Evolutionary conservation across 208 protist genomes (phyloP), one percentile per base, ranked within the genome.

Genomic region (Wallacemonas sp.): DNA sequence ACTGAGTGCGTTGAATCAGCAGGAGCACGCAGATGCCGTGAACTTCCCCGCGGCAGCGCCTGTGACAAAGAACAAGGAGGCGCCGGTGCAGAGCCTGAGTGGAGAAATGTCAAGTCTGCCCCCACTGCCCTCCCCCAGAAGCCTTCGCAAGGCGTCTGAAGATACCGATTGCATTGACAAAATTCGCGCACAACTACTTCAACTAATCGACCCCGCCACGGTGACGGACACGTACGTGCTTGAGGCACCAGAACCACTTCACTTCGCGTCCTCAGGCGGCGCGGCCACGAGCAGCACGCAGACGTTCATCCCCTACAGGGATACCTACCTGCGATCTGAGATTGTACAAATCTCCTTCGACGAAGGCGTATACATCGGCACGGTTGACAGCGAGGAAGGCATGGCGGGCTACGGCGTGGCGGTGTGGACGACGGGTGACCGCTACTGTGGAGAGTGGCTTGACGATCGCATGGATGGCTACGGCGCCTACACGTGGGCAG

Each of bases 361-460:
- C 26, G 88, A 94, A 42, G 82, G 88, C 21, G 73, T 77, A 47
- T 95, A 95, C 72, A 51, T 89, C 44, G 88, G 88, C 47, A 91
- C 82, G 19, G 62, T 92, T 11, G 85, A 92, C 61, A 71, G 77
- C 24, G 73, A 86, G 28, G 89, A 84, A 1, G 61, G 68, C 30
- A 89, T 93, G 82, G 47, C 84, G 11, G 90, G 90, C 70, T 86
- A 84, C 62, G 90, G 90, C 14, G 79, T 84, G 39, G 84, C 80
- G 8, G 73, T 76, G 24, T 96, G 88, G 85, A 80, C 80, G 54
- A 89, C 74, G 56, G 90, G 88, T 0, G 90, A 96, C 68, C 76
- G 47, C 6, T 96, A 96, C 70, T 77, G 81, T 19, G 90, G 90
- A 2, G 82, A 90, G 71, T 96, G 88, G 85, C 62, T 81, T 46